phyloP scores from a whole-genome alignment of 495 filamentous ascomycete species.

The Neurospora sp. region DNA sequence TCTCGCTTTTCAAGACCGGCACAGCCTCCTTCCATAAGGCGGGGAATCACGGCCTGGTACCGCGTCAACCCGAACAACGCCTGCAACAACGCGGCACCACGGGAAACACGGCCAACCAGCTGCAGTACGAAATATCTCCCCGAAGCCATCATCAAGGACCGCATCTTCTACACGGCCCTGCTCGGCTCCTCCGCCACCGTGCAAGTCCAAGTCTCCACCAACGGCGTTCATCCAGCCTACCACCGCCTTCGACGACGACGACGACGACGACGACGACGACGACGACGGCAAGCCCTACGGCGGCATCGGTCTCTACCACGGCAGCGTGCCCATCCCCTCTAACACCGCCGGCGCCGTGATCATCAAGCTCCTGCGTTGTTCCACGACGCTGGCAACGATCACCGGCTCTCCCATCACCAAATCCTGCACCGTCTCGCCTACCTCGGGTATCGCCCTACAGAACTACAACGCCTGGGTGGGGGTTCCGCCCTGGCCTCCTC shows the following conservation, averaged over 20 bases:
- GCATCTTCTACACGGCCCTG: constrained; percentile 1
- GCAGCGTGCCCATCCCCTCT: constrained; percentile 31
- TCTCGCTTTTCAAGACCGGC: constrained; percentile 42
- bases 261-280: constrained; percentile 6
- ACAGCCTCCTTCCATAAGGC: constrained; percentile 22
- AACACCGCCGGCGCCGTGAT: constrained; percentile 38
- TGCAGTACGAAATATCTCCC: background rate
- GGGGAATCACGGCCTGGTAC: constrained; percentile 49
- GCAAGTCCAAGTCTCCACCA: constrained; percentile 6
- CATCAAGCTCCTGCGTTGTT: constrained; percentile 25
- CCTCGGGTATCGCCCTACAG: background rate
- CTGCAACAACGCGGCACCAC: constrained; percentile 18
- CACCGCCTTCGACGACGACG: constrained; percentile 15
- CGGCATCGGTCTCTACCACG: constrained; percentile 40
- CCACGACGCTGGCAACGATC: background rate
- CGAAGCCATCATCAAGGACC: background rate
- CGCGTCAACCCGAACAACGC: constrained; percentile 29
- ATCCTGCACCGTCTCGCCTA: background rate
- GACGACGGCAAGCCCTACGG: constrained; percentile 10
- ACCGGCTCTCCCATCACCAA: constrained; percentile 1
- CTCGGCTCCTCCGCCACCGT: background rate
- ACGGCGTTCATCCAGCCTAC: constrained; percentile 7
- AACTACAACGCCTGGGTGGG: constrained; percentile 8
- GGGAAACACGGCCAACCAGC: constrained; percentile 3
- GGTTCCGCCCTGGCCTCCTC: background rate